Evolutionary conservation across 163 green algal species (phyloP).

Genomic region (Volvox carteri): DNA sequence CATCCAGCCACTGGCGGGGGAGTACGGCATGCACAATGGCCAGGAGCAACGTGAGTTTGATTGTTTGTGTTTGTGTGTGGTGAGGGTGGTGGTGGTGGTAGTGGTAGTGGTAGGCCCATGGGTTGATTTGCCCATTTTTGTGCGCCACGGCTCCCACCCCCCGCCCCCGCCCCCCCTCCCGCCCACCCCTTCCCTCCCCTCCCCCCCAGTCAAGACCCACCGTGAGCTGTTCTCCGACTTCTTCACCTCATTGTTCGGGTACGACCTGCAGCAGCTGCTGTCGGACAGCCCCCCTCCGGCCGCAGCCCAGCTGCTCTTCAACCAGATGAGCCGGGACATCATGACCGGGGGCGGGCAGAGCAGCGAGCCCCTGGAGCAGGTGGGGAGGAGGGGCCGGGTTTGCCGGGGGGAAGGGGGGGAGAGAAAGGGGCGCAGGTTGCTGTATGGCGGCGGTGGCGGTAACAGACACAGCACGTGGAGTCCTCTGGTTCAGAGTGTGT

Average conservation of each 20-base stretch:
- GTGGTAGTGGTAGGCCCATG: too few relatives aligned
- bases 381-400: conserved; percentile 37
- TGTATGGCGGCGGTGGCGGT: background rate
- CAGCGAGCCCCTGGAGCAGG: conserved; percentile 71
- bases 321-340: conserved; percentile 89
- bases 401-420: background rate
- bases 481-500: too few relatives aligned
- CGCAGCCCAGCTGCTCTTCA: conserved; percentile 77
- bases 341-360: conserved; percentile 41
- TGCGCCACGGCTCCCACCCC: too few relatives aligned
- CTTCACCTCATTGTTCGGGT: conserved; percentile 84
- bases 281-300: conserved; percentile 66
- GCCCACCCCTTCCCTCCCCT: background rate
- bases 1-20: conserved; percentile 93
- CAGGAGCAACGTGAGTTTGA: conserved; percentile 79
- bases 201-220: conserved; percentile 82
- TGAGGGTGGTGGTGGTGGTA: too few relatives aligned
- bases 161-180: background rate
- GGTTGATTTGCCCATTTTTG: too few relatives aligned
- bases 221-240: conserved; percentile 91
- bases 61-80: too few relatives aligned
- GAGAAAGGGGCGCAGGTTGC: background rate
- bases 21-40: conserved; percentile 95
- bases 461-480: too few relatives aligned
- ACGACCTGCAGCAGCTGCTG: conserved; percentile 79